A percentile compares a stretch with the other conserved stretches of the same genome.
Conservation (phyloP, 2,329 filamentous ascomycete genomes). For the Cladosporium phlei region DNA sequence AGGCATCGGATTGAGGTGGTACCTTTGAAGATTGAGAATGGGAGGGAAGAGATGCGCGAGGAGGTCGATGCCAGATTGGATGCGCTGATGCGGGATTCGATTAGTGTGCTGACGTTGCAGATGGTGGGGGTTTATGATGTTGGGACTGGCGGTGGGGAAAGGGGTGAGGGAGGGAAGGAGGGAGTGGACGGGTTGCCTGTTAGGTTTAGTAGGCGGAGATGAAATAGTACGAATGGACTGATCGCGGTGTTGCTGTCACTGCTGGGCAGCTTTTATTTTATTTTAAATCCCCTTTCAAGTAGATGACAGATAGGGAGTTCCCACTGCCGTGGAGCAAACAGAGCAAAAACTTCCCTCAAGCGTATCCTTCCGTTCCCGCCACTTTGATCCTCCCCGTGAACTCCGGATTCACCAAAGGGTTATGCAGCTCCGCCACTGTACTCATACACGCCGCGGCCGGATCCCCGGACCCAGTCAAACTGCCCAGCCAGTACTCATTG, state of each 20-base stretch:
- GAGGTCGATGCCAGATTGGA: slow-evolving; percentile 22
- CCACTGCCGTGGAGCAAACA: no score
- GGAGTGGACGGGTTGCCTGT: no score
- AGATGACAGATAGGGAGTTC: no score
- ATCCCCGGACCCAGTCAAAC: slow-evolving; percentile 26
- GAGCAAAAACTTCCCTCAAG: no score
- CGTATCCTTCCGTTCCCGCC: background rate
- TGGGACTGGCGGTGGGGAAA: background rate
- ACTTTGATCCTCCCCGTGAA: slow-evolving; percentile 18
- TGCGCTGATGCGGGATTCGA: slow-evolving; percentile 20
- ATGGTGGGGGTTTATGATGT: slow-evolving; percentile 26
- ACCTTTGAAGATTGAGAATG: slow-evolving; percentile 13
- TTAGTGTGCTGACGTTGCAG: slow-evolving; percentile 25
- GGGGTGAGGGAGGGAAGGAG: background rate
- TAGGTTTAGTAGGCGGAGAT: slow-evolving; percentile 12
- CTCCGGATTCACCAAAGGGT: slow-evolving; percentile 28
- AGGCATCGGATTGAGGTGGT: slow-evolving; percentile 22
- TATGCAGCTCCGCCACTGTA: slow-evolving; percentile 31
- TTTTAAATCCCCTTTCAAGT: no score
- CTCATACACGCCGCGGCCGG: slow-evolving; percentile 33
- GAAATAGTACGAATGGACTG: no score
- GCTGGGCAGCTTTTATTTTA: background rate
- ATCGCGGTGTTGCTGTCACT: background rate
- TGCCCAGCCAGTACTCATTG: slow-evolving; percentile 32
- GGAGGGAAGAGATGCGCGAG: slow-evolving; percentile 14